Conservation (phyloP, 148 eudicot genomes). For the Vaccinium vitisidaea region DNA sequence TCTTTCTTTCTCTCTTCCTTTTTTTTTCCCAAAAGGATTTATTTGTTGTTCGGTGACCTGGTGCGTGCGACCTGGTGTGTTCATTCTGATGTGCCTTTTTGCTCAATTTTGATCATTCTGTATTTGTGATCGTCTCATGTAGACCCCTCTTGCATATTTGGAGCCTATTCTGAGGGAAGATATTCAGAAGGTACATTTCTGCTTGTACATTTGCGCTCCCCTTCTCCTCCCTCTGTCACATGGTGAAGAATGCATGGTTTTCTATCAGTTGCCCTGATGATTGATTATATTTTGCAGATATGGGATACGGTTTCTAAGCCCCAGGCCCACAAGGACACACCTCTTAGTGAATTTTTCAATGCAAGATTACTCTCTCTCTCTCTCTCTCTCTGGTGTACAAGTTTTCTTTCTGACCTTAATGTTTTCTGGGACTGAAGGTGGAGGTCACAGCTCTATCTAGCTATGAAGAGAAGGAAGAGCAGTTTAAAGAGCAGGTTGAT, state of each 20-base stretch:
- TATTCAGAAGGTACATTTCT: conserved; percentile 71
- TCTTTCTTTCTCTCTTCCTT: not conserved
- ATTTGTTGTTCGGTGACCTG: not conserved
- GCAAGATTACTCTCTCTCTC: conserved; percentile 43
- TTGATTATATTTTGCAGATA: conserved; percentile 43
- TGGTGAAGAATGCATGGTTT: not conserved
- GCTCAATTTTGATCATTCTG: conserved; percentile 17
- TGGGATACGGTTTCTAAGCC: conserved; percentile 99
- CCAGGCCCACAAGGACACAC: conserved; percentile 86
- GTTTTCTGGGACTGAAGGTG: conserved; percentile 38
- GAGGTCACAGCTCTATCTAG: conserved; percentile 94
- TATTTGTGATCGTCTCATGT: conserved; percentile 13
- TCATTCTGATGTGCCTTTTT: not conserved
- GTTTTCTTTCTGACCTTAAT: conserved; percentile 12
- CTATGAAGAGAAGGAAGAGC: conserved; percentile 96
- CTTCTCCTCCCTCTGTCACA: not conserved
- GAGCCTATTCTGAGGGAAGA: conserved; percentile 95
- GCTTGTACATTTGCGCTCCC: conserved; percentile 9
- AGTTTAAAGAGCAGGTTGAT: conserved; percentile 84
- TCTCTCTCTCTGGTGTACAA: not conserved
- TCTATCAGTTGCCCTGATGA: conserved; percentile 3
- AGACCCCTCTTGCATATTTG: conserved; percentile 91
- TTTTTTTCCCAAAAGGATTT: not conserved
- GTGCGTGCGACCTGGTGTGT: not conserved
- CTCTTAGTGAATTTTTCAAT: conserved; percentile 90